phyloP scores from a whole-genome alignment of 208 protist genomes.

The Tetramitus jugosus region DNA sequence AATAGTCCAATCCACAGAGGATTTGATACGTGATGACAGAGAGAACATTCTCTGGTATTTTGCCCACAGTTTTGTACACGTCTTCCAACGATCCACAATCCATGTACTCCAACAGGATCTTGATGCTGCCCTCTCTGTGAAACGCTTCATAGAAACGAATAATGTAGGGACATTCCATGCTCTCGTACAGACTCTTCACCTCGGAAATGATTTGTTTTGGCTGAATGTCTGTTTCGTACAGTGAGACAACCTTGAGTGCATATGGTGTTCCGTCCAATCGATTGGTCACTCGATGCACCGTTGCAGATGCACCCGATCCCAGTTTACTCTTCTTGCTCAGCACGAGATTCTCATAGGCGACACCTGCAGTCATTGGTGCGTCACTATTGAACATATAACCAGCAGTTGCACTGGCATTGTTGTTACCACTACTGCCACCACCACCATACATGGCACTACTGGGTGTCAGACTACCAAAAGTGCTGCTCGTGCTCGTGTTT shows the following conservation, averaged over 20 bases:
- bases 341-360: neutral
- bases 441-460: too few species aligned
- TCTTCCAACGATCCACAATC: slow-evolving; percentile 25
- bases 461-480: too few species aligned
- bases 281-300: neutral
- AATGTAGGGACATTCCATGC: slow-evolving; percentile 16
- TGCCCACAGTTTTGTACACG: neutral
- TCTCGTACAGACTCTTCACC: neutral
- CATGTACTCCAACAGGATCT: slow-evolving; percentile 25
- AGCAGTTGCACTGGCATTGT: too few species aligned
- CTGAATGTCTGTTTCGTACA: neutral
- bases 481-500: too few species aligned
- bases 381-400: too few species aligned
- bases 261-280: neutral
- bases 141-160: slow-evolving; percentile 3
- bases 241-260: neutral
- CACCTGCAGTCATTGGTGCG: too few species aligned
- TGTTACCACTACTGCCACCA: too few species aligned
- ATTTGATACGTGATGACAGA: neutral
- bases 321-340: neutral
- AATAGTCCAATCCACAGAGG: neutral
- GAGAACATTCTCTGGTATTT: neutral
- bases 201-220: slow-evolving; percentile 5
- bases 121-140: slow-evolving; percentile 17
- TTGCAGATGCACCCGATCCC: neutral